These are phyloP conservation scores for Musa itinerans DNA, from an alignment of 176 grass and related monocot genomes.

Conservation along the genomic window DNA sequence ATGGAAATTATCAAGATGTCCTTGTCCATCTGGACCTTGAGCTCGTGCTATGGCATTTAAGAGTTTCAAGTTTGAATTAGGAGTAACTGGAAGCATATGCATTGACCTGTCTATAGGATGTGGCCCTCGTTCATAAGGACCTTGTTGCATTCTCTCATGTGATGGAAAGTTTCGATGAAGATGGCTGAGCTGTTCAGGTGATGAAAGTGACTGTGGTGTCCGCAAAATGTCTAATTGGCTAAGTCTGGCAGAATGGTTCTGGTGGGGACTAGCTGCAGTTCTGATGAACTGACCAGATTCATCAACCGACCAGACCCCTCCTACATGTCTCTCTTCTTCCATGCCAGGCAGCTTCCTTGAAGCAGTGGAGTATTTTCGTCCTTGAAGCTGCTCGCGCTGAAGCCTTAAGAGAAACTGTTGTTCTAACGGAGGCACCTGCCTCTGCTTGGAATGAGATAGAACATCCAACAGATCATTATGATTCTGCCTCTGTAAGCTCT, in stretches of 20 bases:
- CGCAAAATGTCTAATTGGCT: conserved; percentile 52
- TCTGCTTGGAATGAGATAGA: conserved; percentile 61
- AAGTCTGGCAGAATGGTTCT: conserved; percentile 38
- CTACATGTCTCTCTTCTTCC: conserved; percentile 79
- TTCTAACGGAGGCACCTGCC: conserved; percentile 69
- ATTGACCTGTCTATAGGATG: conserved; percentile 64
- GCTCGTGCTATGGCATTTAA: conserved; percentile 47
- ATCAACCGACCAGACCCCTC: conserved; percentile 61
- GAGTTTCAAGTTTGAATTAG: conserved; percentile 38
- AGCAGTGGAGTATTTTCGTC: conserved; percentile 51
- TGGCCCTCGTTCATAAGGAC: conserved; percentile 31
- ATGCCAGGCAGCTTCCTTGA: conserved; percentile 48
- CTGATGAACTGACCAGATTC: conserved; percentile 58
- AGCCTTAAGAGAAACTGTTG: conserved; percentile 75
- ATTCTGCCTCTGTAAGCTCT: conserved; percentile 43
- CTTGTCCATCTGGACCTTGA: conserved; percentile 46
- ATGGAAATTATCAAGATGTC: conserved; percentile 43
- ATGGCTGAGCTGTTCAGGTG: conserved; percentile 48
- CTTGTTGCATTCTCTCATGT: conserved; percentile 59
- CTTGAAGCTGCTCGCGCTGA: conserved; percentile 82
- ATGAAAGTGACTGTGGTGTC: conserved; percentile 40
- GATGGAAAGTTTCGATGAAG: conserved; percentile 52
- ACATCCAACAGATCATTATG: conserved; percentile 57
- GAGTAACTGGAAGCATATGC: conserved; percentile 52
- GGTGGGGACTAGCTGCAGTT: conserved; percentile 55